Evolutionary conservation across 441 rosid genomes (phyloP).

Genomic region (Omphalea diandra): DNA sequence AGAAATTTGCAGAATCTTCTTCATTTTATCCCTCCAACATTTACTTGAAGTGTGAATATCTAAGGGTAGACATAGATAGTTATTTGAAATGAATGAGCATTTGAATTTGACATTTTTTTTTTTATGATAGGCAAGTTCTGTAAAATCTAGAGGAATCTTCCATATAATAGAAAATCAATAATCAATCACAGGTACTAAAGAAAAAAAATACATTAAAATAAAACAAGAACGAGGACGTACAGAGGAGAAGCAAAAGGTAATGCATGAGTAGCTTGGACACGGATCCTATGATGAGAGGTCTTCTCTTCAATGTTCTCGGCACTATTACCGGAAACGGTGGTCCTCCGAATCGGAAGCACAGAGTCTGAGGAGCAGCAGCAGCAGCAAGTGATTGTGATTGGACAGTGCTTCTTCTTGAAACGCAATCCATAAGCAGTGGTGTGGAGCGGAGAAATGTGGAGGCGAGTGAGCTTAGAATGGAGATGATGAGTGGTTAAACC

Average conservation of each 20-base stretch:
- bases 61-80: too few species aligned
- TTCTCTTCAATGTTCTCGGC: constrained; percentile 57
- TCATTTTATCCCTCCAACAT: not conserved
- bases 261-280: constrained; percentile 60
- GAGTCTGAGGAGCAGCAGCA: constrained; percentile 65
- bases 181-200: not conserved
- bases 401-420: constrained; percentile 31
- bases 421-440: constrained; percentile 29
- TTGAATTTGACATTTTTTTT: too few species aligned
- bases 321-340: constrained; percentile 30
- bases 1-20: not conserved
- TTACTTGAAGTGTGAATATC: not conserved
- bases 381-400: constrained; percentile 53
- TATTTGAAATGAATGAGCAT: too few species aligned
- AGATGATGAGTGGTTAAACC: constrained; percentile 49
- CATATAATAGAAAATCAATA: not conserved
- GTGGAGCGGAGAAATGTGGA: constrained; percentile 22
- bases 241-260: constrained; percentile 82
- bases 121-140: too few species aligned
- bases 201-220: not conserved
- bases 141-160: not conserved
- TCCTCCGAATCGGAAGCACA: constrained; percentile 48
- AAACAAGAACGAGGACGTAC: constrained; percentile 36
- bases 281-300: constrained; percentile 47
- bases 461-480: constrained; percentile 39